A percentile compares a stretch with the other conserved stretches of the same genome.
These are phyloP conservation scores for Geranium brycei DNA, from an alignment of 345 rosid genomes.

Conservation along the genomic window DNA sequence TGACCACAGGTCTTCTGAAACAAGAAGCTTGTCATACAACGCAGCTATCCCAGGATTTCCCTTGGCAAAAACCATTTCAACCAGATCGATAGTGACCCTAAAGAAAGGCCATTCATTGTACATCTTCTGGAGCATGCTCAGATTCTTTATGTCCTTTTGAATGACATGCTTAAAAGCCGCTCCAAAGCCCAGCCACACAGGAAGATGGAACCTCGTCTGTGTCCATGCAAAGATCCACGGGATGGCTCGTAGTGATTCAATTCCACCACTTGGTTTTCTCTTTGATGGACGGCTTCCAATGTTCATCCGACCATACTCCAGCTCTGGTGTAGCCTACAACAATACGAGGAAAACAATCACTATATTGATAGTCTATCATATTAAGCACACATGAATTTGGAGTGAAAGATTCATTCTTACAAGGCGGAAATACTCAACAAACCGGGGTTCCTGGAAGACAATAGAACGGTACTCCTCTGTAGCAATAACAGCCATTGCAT, in stretches of 20 bases:
- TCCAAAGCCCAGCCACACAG: slow-evolving; percentile 96
- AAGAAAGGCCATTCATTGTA: slow-evolving; percentile 95
- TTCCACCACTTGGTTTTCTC: slow-evolving; percentile 92
- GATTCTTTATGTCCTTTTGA: slow-evolving; percentile 59
- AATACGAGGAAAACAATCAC: slow-evolving; percentile 4
- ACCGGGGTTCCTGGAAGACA: slow-evolving; percentile 85
- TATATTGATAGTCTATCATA: no score
- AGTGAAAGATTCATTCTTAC: no score
- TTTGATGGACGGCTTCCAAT: slow-evolving; percentile 97
- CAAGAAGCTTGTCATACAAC: slow-evolving; percentile 74
- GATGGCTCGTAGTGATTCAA: slow-evolving; percentile 91
- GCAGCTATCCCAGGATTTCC: slow-evolving; percentile 93
- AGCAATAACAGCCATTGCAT: slow-evolving; percentile 81
- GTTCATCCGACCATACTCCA: slow-evolving; percentile 97
- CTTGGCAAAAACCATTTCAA: slow-evolving; percentile 99
- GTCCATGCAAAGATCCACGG: slow-evolving; percentile 99
- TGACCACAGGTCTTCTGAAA: slow-evolving; percentile 60
- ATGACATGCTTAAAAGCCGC: slow-evolving; percentile 66
- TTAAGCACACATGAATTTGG: no score
- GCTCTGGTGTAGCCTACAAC: slow-evolving; percentile 87
- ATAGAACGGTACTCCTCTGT: slow-evolving; percentile 77
- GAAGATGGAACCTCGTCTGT: slow-evolving; percentile 93
- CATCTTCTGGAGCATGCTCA: slow-evolving; percentile 77
- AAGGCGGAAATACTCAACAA: slow-evolving; percentile 31
- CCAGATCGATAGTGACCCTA: slow-evolving; percentile 82